Conservation (phyloP, 352 stramenopile genomes). For the Globisporangium apiculatum region DNA sequence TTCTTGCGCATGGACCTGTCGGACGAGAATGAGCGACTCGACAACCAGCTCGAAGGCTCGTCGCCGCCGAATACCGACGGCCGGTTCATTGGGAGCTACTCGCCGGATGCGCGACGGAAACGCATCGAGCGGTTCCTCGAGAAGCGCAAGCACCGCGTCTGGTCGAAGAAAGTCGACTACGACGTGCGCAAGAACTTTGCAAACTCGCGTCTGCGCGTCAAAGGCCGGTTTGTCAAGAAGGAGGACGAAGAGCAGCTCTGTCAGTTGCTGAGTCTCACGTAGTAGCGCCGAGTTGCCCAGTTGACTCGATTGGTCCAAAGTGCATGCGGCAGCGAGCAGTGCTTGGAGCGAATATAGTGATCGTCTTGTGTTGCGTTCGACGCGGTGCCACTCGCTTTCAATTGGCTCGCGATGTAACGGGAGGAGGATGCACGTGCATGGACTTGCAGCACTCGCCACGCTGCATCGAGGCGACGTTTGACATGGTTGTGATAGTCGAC, state of each 20-base stretch:
- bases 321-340: too few relatives aligned
- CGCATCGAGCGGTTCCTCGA: constrained; percentile 88
- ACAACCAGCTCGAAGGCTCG: constrained; percentile 22
- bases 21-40: constrained; percentile 31
- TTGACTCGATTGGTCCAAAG: too few relatives aligned
- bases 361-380: too few relatives aligned
- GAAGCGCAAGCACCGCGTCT: constrained; percentile 91
- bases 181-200: constrained; percentile 99
- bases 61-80: constrained; percentile 17
- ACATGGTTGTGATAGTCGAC: too few relatives aligned
- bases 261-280: constrained; percentile 76
- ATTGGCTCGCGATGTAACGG: too few relatives aligned
- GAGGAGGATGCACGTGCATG: too few relatives aligned
- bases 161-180: constrained; percentile 98
- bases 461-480: too few relatives aligned
- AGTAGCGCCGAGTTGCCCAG: constrained; percentile 3
- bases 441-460: too few relatives aligned
- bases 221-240: constrained; percentile 98
- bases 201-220: constrained; percentile 95
- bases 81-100: constrained; percentile 88
- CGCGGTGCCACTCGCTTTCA: too few relatives aligned
- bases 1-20: constrained; percentile 83
- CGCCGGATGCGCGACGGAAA: constrained; percentile 74
- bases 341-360: too few relatives aligned
- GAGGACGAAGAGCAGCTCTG: constrained; percentile 93